Evolutionary conservation across 352 stramenopile genomes (phyloP).

Genomic region (Phytophthora sp.): DNA sequence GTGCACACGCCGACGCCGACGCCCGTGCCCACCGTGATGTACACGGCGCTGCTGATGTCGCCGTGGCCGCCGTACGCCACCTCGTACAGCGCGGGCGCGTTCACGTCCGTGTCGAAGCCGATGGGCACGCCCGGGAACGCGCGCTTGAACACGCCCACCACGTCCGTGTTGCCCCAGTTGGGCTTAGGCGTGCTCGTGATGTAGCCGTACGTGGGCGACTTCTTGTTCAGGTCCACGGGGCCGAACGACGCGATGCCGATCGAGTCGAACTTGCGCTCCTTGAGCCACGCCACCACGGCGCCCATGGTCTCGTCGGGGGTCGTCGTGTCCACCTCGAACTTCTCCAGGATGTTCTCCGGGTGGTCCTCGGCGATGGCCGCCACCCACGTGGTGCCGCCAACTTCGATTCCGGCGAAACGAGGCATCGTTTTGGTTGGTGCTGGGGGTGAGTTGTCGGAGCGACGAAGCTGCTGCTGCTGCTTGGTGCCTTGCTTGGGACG

Average conservation of each 20-base stretch:
- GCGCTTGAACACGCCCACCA: constrained; percentile 76
- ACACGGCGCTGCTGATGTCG: constrained; percentile 83
- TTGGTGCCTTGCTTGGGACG: neutral
- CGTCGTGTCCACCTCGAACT: constrained; percentile 85
- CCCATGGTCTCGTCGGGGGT: constrained; percentile 87
- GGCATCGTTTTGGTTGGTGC: constrained; percentile 15
- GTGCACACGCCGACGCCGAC: constrained; percentile 95
- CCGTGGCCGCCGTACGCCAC: constrained; percentile 84
- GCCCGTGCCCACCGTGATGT: constrained; percentile 97
- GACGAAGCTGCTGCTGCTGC: too few species aligned
- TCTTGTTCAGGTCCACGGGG: constrained; percentile 88
- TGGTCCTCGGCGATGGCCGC: constrained; percentile 91
- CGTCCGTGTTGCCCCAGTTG: constrained; percentile 89
- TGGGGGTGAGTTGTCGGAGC: neutral
- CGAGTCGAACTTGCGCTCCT: constrained; percentile 77
- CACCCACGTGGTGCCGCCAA: constrained; percentile 95
- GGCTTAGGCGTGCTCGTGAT: constrained; percentile 96
- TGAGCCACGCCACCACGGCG: constrained; percentile 82
- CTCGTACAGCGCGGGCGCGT: constrained; percentile 96
- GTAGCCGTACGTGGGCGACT: constrained; percentile 91
- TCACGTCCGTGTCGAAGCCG: constrained; percentile 98
- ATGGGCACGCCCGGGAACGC: constrained; percentile 79
- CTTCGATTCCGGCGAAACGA: constrained; percentile 82
- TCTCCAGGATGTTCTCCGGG: constrained; percentile 89
- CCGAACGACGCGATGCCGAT: constrained; percentile 96